These are phyloP conservation scores for Hypomontagnella monticulosa DNA, from an alignment of 495 filamentous ascomycete genomes.

Conservation along the genomic window DNA sequence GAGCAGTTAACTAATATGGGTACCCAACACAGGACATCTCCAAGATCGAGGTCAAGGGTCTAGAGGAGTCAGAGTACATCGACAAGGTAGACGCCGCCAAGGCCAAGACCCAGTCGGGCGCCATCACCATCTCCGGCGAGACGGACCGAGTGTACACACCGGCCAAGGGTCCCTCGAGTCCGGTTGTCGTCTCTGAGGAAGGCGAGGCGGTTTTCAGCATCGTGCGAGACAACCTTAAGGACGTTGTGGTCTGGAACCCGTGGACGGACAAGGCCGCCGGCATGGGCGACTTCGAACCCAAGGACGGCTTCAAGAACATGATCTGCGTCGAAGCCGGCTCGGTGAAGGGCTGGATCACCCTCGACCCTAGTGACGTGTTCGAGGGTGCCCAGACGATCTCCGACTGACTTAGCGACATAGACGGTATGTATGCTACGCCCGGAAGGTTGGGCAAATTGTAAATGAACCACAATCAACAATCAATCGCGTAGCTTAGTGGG, in stretches of 20 bases:
- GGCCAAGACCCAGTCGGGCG: slow-evolving; percentile 66
- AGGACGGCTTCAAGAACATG: slow-evolving; percentile 91
- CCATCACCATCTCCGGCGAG: slow-evolving; percentile 70
- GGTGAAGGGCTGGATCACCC: slow-evolving; percentile 79
- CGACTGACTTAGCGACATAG: slow-evolving; percentile 28
- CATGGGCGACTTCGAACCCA: slow-evolving; percentile 89
- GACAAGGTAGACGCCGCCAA: slow-evolving; percentile 79
- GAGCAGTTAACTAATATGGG: slow-evolving; percentile 1
- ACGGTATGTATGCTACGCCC: background rate
- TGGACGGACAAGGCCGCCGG: slow-evolving; percentile 83
- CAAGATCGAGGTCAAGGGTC: slow-evolving; percentile 71
- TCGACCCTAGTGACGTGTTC: slow-evolving; percentile 88
- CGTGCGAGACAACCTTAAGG: slow-evolving; percentile 78
- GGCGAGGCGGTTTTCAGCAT: slow-evolving; percentile 73
- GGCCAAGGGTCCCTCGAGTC: slow-evolving; percentile 69
- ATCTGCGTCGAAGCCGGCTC: slow-evolving; percentile 91
- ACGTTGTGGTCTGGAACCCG: slow-evolving; percentile 98
- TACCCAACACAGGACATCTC: slow-evolving; percentile 71
- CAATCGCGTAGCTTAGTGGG: background rate
- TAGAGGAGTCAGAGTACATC: slow-evolving; percentile 75
- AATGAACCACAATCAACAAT: slow-evolving; percentile 11
- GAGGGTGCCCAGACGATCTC: slow-evolving; percentile 86
- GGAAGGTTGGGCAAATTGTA: slow-evolving; percentile 22
- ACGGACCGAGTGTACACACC: slow-evolving; percentile 76
- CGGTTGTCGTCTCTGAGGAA: slow-evolving; percentile 66